These are phyloP conservation scores for Bacterosira constricta DNA, from an alignment of 108 stramenopile species.

Conservation along the genomic window DNA sequence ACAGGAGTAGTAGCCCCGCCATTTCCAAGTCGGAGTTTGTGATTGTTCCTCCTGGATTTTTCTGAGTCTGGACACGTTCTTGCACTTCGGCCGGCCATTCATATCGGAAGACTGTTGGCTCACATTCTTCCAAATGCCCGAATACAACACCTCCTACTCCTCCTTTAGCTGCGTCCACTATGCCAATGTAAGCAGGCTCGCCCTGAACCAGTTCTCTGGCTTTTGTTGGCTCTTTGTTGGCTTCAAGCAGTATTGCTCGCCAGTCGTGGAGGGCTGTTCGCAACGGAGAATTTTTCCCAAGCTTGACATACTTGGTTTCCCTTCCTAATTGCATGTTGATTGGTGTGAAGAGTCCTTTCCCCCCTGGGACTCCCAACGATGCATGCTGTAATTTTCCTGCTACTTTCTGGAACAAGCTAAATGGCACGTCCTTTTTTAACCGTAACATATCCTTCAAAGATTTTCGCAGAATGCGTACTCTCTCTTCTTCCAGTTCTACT, in stretches of 20 bases:
- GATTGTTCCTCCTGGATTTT: neutral
- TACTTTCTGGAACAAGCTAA: neutral
- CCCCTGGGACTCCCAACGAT: neutral
- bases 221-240: neutral
- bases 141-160: neutral
- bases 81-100: neutral
- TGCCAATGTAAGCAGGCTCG: neutral
- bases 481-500: neutral
- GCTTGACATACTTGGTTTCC: neutral
- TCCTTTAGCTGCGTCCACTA: no score
- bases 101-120: neutral
- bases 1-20: no score
- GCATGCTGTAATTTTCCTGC: neutral
- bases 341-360: neutral
- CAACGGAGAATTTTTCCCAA: neutral
- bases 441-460: neutral
- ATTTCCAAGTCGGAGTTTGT: neutral
- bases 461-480: neutral
- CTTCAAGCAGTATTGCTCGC: neutral
- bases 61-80: neutral
- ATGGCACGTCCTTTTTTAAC: neutral
- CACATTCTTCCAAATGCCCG: neutral
- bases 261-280: neutral
- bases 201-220: neutral
- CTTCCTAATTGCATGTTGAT: neutral